These are phyloP conservation scores for Ammopiptanthus mongolicus DNA, from an alignment of 306 rosid species.

Conservation along the genomic window DNA sequence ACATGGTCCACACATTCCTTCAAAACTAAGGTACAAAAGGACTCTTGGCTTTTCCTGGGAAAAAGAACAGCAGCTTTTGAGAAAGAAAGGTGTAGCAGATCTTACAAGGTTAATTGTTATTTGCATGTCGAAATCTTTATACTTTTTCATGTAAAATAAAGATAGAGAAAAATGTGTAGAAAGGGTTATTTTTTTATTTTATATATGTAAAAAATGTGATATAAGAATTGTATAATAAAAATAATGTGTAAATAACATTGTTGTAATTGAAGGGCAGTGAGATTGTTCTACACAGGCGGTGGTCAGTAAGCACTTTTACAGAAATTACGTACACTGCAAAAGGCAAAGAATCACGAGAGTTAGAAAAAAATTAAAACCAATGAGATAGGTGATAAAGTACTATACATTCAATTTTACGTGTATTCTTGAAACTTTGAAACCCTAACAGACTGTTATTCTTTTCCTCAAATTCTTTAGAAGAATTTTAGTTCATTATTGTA, in stretches of 20 bases:
- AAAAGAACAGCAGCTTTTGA: neutral
- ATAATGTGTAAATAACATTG: no score
- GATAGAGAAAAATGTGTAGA: no score
- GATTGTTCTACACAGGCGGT: neutral
- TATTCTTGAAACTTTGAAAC: neutral
- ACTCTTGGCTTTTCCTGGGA: constrained; percentile 11
- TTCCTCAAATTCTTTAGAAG: neutral
- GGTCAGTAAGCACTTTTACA: neutral
- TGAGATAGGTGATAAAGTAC: neutral
- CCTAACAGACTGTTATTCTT: neutral
- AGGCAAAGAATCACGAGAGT: neutral
- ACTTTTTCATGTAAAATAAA: neutral
- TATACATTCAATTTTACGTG: neutral
- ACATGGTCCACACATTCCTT: constrained; percentile 22
- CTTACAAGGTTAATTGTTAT: constrained; percentile 9
- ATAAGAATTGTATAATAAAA: no score
- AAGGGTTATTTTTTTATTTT: no score
- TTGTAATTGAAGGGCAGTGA: neutral
- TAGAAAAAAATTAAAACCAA: neutral
- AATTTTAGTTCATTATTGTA: neutral
- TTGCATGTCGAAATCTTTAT: neutral
- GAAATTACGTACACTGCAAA: constrained; percentile 9
- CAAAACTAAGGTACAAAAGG: neutral
- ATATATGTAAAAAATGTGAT: no score
- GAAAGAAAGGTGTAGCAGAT: constrained; percentile 5